Evolutionary conservation across 805 yeast genomes (phyloP).

Genomic region (Nakazawaea wyomingensis): DNA sequence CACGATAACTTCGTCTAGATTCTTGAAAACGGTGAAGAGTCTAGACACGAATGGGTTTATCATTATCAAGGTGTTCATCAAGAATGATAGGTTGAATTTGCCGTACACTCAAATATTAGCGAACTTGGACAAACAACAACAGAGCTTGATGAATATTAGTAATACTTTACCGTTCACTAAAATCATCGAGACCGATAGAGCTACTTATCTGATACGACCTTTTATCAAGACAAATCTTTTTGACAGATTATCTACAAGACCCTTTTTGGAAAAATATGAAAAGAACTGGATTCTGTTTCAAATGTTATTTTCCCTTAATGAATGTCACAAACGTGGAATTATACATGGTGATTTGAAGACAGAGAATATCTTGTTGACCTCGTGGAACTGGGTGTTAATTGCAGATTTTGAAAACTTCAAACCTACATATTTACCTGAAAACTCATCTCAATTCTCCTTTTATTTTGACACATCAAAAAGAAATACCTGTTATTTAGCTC

Average conservation of each 20-base stretch:
- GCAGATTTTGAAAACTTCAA: conserved; percentile 83
- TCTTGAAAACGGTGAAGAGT: conserved; percentile 81
- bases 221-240: conserved; percentile 74
- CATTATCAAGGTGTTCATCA: conserved; percentile 77
- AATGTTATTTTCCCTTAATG: conserved; percentile 54
- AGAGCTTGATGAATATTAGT: conserved; percentile 41
- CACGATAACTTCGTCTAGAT: conserved; percentile 74
- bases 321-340: conserved; percentile 57
- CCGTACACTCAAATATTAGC: conserved; percentile 22
- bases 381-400: conserved; percentile 83
- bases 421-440: conserved; percentile 83
- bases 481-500: conserved; percentile 87
- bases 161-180: conserved; percentile 69
- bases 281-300: conserved; percentile 84
- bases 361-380: conserved; percentile 80
- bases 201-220: conserved; percentile 86
- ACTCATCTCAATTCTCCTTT: conserved; percentile 87
- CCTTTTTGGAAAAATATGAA: conserved; percentile 77
- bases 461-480: conserved; percentile 89
- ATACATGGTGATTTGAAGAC: conserved; percentile 90
- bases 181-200: conserved; percentile 82
- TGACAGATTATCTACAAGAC: conserved; percentile 81
- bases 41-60: conserved; percentile 66
- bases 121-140: conserved; percentile 29
- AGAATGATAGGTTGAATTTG: conserved; percentile 43